These are phyloP conservation scores for Grosmannia huntii DNA, from an alignment of 2,329 filamentous ascomycete genomes.

Conservation along the genomic window DNA sequence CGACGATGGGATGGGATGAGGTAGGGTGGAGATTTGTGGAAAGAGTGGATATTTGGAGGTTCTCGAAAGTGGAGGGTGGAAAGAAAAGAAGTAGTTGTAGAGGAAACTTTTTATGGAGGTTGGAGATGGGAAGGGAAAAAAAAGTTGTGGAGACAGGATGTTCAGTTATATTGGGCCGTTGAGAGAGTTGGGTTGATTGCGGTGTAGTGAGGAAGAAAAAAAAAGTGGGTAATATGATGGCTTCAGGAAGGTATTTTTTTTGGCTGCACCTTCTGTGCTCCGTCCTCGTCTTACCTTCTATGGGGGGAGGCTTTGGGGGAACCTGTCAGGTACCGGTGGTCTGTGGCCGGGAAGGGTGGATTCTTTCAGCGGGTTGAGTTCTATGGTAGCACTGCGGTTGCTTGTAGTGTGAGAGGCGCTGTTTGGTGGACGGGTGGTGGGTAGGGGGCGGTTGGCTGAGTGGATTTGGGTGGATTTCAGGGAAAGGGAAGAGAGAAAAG, in stretches of 20 bases:
- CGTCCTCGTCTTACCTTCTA: conserved; percentile 6
- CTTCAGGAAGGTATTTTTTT: neutral
- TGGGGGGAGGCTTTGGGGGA: conserved; percentile 1
- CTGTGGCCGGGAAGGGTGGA: conserved; percentile 12
- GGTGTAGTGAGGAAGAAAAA: neutral
- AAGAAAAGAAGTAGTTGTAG: conserved; percentile 9
- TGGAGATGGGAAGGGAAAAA: conserved; percentile 1
- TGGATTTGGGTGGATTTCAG: conserved; percentile 3
- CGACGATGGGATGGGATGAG: conserved; percentile 7
- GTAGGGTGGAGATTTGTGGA: conserved; percentile 12
- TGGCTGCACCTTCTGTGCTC: neutral
- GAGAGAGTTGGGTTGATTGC: conserved; percentile 2
- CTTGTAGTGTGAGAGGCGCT: conserved; percentile 3
- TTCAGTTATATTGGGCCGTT: conserved; percentile 3
- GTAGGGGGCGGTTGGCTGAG: conserved; percentile 6
- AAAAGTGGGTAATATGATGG: neutral
- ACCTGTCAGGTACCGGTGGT: conserved; percentile 13
- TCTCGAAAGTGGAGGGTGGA: conserved; percentile 12
- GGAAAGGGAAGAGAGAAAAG: conserved; percentile 8
- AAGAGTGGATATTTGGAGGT: conserved; percentile 13
- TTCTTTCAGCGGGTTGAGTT: conserved; percentile 9
- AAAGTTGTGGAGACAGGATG: neutral
- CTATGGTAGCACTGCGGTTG: conserved; percentile 8
- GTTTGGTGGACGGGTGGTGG: conserved; percentile 5
- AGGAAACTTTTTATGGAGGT: conserved; percentile 5